Base-by-base conservation (phyloP, 1,284 basidiomycete genomes). In the Cryptococcus sp. region DNA sequence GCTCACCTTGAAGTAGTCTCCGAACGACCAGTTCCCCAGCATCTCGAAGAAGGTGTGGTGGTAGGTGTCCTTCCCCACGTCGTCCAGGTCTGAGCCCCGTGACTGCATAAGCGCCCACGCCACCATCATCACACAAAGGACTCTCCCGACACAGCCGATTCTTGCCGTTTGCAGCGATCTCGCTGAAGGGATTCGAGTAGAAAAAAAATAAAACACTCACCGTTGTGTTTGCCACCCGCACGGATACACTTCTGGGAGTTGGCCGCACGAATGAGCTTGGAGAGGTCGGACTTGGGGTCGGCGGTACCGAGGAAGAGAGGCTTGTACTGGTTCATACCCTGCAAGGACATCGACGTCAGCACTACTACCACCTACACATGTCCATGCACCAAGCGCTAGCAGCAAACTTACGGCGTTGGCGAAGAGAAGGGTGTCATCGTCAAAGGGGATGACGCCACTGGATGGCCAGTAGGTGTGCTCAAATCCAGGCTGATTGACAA, bases 1-100 rank as follows among this genome's bases (percentile, higher is more conserved):
- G 52, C 71, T 50, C 53, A 85, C 91, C 85, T 98, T 98, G 85
- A 98, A 98, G 80, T 98, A 98, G 78, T 98, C 91, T 5, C 95
- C 95, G 68, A 98, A 98, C 11, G 93, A 97, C 95, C 95, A 98
- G 78, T 98, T 98, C 45, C 95, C 95, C 62, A 98, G 80, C 95
- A 98, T 98, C 79, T 98, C 95, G 73, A 98, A 98, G 80, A 98
- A 98, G 3, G 96, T 98, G 77, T 97, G 82, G 70, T 83, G 79
- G 65, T 80, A 80, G 24, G 78, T 77, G 64, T 98, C 95, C 78
- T 95, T 96, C 48, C 95, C 95, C 56, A 98, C 95, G 76, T 98
- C 95, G 75, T 98, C 96, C 53, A 98, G 82, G 78, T 98, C 91
- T 94, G 61, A 40, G 12, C 16, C 16, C 15, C 24, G 23, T 21